Percentiles rank a stretch among this genome's conserved stretches.
Evolutionary conservation across 805 yeast species (phyloP).

Genomic region (Alloascoidea africana): DNA sequence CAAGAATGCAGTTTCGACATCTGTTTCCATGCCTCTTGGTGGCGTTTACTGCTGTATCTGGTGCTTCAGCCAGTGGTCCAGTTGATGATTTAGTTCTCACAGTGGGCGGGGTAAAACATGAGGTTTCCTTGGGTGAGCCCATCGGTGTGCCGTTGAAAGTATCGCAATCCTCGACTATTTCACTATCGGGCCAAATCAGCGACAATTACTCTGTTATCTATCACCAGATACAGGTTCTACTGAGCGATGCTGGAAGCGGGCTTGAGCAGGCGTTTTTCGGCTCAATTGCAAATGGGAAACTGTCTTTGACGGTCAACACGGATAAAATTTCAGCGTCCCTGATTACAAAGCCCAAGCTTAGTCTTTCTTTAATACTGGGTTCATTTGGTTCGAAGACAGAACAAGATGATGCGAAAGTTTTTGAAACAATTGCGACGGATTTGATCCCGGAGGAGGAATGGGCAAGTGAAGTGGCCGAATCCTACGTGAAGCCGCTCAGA

Average conservation of each 20-base stretch:
- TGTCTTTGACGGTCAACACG: slow-evolving; percentile 14
- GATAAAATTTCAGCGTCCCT: slow-evolving; percentile 14
- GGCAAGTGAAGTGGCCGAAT: slow-evolving; percentile 4
- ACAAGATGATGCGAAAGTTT: slow-evolving; percentile 9
- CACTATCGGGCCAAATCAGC: no score
- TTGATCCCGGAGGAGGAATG: slow-evolving; percentile 6
- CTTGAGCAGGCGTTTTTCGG: slow-evolving; percentile 14
- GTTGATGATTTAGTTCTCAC: no score
- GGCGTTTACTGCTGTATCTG: no score
- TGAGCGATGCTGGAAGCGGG: slow-evolving; percentile 12
- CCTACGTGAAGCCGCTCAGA: slow-evolving; percentile 5
- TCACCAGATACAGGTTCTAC: slow-evolving; percentile 14
- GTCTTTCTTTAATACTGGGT: slow-evolving; percentile 13
- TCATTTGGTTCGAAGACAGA: slow-evolving; percentile 16
- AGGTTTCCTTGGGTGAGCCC: no score
- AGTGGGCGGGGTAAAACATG: no score
- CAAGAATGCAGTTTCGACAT: no score
- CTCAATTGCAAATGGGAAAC: slow-evolving; percentile 17
- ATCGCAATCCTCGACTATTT: no score
- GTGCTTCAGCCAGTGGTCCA: no score
- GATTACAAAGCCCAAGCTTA: slow-evolving; percentile 14
- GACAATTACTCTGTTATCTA: no score
- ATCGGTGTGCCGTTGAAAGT: no score
- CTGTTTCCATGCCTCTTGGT: no score
- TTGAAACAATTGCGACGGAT: slow-evolving; percentile 8